These are phyloP conservation scores for Fusarium pseudograminearum DNA, from an alignment of 2,329 filamentous ascomycete species.

Conservation along the genomic window DNA sequence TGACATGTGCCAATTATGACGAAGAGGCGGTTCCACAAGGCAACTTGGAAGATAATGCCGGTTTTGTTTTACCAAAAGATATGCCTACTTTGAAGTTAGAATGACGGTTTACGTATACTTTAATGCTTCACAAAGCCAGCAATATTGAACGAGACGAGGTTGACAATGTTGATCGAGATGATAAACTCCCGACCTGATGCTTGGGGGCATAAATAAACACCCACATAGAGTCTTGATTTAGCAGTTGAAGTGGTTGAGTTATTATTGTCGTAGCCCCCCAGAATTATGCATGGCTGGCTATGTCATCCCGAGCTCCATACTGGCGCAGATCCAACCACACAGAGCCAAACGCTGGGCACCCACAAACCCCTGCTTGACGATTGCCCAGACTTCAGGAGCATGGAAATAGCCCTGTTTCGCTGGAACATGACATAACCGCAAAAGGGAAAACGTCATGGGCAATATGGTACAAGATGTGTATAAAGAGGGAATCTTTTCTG, in stretches of 20 bases:
- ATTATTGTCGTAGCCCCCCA: background rate
- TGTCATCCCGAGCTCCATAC: conserved; percentile 22
- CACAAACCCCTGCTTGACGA: background rate
- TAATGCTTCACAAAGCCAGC: background rate
- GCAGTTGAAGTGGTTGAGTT: background rate
- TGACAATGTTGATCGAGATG: conserved; percentile 23
- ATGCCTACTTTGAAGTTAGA: background rate
- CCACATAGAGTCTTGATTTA: rapidly evolving
- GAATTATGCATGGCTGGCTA: conserved; percentile 6
- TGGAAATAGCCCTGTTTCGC: conserved; percentile 26
- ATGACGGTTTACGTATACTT: background rate
- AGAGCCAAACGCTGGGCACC: conserved; percentile 17
- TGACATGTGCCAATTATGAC: background rate
- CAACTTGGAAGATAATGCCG: conserved; percentile 1
- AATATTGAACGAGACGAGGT: background rate
- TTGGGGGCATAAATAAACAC: conserved; percentile 6
- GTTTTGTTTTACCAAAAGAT: background rate
- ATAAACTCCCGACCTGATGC: background rate
- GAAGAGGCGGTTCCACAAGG: background rate
- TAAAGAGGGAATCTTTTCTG: conserved; percentile 6
- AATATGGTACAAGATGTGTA: background rate
- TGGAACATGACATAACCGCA: conserved; percentile 35
- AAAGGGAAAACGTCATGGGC: conserved; percentile 27
- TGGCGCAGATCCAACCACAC: conserved; percentile 21
- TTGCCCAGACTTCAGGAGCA: conserved; percentile 3